Conservation (phyloP, 1,284 basidiomycete genomes). For the Cerrena zonata region DNA sequence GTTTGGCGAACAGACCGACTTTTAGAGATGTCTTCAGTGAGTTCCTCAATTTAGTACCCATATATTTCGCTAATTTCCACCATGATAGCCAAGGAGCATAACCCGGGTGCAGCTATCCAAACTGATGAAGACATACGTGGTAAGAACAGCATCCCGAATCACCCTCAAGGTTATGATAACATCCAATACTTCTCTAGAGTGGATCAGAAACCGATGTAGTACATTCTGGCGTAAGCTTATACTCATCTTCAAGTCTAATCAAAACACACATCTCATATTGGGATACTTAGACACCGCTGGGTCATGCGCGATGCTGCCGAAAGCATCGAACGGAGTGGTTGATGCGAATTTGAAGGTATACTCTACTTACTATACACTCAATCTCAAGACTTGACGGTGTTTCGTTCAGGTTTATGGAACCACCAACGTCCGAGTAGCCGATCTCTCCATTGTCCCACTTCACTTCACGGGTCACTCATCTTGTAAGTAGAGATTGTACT, state of each 20-base stretch:
- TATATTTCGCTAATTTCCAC: background rate
- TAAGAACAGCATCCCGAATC: conserved; percentile 4
- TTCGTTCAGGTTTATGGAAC: conserved; percentile 4
- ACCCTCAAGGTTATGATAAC: background rate
- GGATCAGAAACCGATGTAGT: conserved; percentile 18
- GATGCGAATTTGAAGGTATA: conserved; percentile 3
- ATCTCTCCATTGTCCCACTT: conserved; percentile 4
- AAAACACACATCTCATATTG: background rate
- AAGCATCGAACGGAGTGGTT: conserved; percentile 2
- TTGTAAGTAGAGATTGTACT: background rate
- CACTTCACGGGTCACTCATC: conserved; percentile 1
- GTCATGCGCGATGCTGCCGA: conserved; percentile 4
- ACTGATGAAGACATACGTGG: conserved; percentile 18
- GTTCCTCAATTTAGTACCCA: background rate
- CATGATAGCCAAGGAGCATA: conserved; percentile 25
- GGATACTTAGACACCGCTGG: conserved; percentile 1
- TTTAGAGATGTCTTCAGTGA: conserved; percentile 26
- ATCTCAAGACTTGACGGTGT: background rate
- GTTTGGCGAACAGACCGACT: conserved; percentile 10
- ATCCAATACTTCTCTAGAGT: conserved; percentile 14
- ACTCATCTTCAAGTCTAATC: background rate
- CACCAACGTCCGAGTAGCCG: conserved; percentile 3
- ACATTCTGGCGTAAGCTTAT: conserved; percentile 26
- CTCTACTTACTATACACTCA: background rate
- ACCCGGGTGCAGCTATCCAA: conserved; percentile 32